These are phyloP conservation scores for Yamadazyma phyllophila DNA, from an alignment of 805 yeast genomes.

Conservation along the genomic window DNA sequence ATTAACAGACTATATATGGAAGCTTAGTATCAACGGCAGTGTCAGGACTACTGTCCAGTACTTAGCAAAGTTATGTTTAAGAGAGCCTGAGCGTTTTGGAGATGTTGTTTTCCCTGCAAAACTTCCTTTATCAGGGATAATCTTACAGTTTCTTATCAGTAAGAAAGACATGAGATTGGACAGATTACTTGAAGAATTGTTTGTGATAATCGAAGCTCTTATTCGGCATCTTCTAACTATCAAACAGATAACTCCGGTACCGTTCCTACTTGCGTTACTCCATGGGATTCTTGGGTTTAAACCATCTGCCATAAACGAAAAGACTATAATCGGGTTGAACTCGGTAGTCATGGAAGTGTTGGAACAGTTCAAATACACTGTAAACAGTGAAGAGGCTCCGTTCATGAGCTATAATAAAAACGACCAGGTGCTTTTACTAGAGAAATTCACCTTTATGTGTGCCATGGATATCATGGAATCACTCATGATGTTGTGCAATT, in stretches of 20 bases:
- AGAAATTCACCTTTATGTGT: constrained; percentile 49
- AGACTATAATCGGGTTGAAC: constrained; percentile 23
- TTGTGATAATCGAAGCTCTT: constrained; percentile 20
- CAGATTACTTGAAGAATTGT: constrained; percentile 43
- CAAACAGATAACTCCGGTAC: constrained; percentile 32
- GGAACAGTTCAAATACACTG: constrained; percentile 12
- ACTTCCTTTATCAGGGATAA: constrained; percentile 31
- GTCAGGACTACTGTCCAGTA: constrained; percentile 28
- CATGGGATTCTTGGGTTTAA: constrained; percentile 56
- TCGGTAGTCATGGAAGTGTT: constrained; percentile 17
- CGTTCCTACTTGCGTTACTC: constrained; percentile 58
- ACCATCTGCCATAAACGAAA: constrained; percentile 54
- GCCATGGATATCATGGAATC: constrained; percentile 58
- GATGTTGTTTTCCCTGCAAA: constrained; percentile 23
- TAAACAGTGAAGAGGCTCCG: constrained; percentile 20
- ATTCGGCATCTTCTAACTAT: constrained; percentile 27
- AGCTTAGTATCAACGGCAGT: constrained; percentile 36
- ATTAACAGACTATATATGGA: constrained; percentile 36
- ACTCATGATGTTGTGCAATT: constrained; percentile 20
- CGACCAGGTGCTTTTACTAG: constrained; percentile 26
- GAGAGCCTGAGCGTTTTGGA: constrained; percentile 15
- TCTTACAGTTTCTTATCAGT: constrained; percentile 43
- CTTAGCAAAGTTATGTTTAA: constrained; percentile 31
- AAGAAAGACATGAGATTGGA: constrained; percentile 51
- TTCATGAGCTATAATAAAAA: constrained; percentile 9